Percentiles rank a stretch among this genome's conserved stretches.
Conservation (phyloP, 106 monocot species). For the Vanilla planifolia region DNA sequence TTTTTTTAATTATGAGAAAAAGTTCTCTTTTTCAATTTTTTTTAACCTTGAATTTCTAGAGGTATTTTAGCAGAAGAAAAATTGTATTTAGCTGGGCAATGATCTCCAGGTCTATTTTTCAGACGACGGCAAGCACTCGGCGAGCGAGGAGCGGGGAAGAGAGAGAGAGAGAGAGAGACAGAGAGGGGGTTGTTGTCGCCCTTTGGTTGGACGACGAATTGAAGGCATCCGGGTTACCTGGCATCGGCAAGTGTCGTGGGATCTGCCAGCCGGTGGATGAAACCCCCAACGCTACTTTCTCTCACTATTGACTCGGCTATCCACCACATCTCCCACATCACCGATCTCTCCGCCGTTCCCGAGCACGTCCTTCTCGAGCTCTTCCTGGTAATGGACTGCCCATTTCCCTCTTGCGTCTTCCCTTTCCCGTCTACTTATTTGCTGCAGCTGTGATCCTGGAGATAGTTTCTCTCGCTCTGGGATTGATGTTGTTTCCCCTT, state of each 20-base stretch:
- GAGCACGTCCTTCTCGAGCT: slow-evolving; percentile 60
- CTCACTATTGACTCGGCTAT: slow-evolving; percentile 61
- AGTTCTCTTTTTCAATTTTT: no score
- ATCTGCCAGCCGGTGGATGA: slow-evolving; percentile 3
- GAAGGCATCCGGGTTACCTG: no score
- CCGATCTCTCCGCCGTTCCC: slow-evolving; percentile 64
- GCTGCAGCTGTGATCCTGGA: not conserved
- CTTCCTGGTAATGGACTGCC: slow-evolving; percentile 30
- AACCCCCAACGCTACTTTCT: slow-evolving; percentile 52
- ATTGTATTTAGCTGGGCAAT: no score
- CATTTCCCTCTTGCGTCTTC: not conserved
- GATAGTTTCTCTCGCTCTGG: not conserved
- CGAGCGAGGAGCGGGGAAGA: not conserved
- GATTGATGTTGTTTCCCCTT: not conserved
- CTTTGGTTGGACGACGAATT: no score
- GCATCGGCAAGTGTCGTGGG: not conserved
- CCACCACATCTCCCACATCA: slow-evolving; percentile 47
- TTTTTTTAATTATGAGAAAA: no score
- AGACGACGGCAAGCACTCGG: not conserved
- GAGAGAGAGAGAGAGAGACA: slow-evolving; percentile 9
- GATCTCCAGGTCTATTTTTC: not conserved
- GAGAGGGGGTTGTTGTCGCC: not conserved
- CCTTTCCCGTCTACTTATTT: not conserved
- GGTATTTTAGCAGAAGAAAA: no score
- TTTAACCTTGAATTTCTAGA: no score